Conservation (phyloP, 2,329 filamentous ascomycete species). For the Hypoxylon sp. region DNA sequence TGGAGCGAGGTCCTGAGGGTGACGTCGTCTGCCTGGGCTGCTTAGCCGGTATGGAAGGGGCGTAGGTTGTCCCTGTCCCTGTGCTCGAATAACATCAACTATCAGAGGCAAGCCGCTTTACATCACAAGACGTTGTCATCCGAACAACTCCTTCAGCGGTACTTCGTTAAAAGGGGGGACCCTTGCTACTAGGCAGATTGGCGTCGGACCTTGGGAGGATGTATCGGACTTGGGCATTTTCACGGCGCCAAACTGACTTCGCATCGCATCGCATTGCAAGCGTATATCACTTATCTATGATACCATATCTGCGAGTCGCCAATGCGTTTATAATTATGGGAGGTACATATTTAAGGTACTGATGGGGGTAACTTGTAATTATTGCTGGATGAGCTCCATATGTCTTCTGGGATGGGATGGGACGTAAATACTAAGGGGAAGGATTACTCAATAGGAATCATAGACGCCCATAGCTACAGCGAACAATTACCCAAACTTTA, state of each 20-base stretch:
- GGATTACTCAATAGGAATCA: slow-evolving; percentile 11
- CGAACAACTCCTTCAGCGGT: background rate
- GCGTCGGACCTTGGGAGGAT: slow-evolving; percentile 7
- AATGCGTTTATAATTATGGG: slow-evolving; percentile 10
- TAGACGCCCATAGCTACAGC: slow-evolving; percentile 2
- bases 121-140: background rate
- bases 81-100: slow-evolving; percentile 12
- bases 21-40: slow-evolving; percentile 78
- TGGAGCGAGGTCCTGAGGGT: slow-evolving; percentile 74
- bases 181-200: background rate
- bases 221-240: slow-evolving; percentile 18
- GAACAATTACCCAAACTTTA: background rate
- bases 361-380: slow-evolving; percentile 15
- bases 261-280: slow-evolving; percentile 23
- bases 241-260: slow-evolving; percentile 22
- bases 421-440: slow-evolving; percentile 14
- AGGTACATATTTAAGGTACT: slow-evolving; percentile 1
- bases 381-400: background rate
- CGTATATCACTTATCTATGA: slow-evolving; percentile 27
- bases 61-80: slow-evolving; percentile 48
- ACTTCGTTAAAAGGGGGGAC: background rate
- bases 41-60: slow-evolving; percentile 62
- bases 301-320: slow-evolving; percentile 27
- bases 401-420: background rate
- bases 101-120: background rate